Percentiles rank a stretch among this genome's conserved stretches.
Evolutionary conservation across 129 eudicot genomes (phyloP).

Genomic region (Centrapalus pauciflorus): DNA sequence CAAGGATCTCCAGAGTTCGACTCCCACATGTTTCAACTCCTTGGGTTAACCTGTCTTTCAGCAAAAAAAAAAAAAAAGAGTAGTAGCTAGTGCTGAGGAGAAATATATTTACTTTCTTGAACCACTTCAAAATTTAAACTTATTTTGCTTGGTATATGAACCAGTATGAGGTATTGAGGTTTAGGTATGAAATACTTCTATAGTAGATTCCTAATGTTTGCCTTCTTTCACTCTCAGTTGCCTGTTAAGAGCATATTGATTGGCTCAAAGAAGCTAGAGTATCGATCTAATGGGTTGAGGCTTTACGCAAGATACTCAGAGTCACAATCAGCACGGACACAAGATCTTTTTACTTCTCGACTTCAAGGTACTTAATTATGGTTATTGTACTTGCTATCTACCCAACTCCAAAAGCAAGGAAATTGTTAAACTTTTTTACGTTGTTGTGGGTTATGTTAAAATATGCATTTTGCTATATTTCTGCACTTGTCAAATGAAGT

Average conservation of each 20-base stretch:
- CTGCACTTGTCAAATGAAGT: not conserved
- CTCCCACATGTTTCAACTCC: too few species aligned
- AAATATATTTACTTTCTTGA: not conserved
- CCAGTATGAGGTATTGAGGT: not conserved
- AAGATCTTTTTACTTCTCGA: conserved; percentile 69
- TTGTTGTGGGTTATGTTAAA: conserved; percentile 1
- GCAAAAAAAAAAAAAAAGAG: too few species aligned
- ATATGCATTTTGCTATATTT: not conserved
- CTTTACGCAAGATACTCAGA: conserved; percentile 76
- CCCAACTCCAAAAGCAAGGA: not conserved
- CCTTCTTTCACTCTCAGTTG: conserved; percentile 41
- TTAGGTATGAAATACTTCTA: not conserved
- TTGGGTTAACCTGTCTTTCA: too few species aligned
- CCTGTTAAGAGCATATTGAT: conserved; percentile 34
- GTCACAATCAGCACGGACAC: conserved; percentile 40
- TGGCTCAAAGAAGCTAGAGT: conserved; percentile 38
- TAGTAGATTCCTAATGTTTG: not conserved
- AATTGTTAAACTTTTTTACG: not conserved
- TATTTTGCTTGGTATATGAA: not conserved
- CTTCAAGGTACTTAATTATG: conserved; percentile 55
- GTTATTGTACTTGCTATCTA: not conserved
- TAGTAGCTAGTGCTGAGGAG: not conserved
- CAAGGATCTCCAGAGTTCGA: too few species aligned
- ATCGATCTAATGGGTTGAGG: conserved; percentile 35
- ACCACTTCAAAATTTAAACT: not conserved